Evolutionary conservation across 2,329 filamentous ascomycete genomes (phyloP).

Genomic region (Trichothecium roseum): DNA sequence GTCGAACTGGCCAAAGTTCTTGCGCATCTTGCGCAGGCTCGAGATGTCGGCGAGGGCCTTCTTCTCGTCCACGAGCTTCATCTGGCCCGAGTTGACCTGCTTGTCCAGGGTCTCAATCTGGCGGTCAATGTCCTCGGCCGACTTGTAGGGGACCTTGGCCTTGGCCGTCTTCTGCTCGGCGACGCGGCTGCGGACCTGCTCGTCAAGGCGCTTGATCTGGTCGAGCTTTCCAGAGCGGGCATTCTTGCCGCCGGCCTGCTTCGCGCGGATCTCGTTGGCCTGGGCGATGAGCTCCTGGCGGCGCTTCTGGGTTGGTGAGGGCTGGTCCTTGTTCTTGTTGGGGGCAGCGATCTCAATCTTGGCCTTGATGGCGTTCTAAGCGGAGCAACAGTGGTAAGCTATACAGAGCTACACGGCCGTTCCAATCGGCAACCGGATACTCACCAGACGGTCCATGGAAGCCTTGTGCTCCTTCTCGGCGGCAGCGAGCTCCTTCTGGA

Average conservation of each 20-base stretch:
- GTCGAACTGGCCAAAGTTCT: conserved; percentile 81
- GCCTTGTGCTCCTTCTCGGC: conserved; percentile 80
- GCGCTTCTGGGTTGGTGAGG: conserved; percentile 69
- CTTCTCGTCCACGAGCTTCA: conserved; percentile 97
- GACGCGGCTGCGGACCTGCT: conserved; percentile 76
- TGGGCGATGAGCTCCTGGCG: conserved; percentile 78
- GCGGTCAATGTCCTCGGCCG: conserved; percentile 73
- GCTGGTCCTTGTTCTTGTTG: conserved; percentile 64
- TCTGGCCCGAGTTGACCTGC: conserved; percentile 77
- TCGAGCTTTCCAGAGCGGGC: conserved; percentile 70
- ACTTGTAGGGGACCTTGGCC: conserved; percentile 76
- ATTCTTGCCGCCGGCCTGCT: conserved; percentile 82
- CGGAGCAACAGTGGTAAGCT: conserved; percentile 8
- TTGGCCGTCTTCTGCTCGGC: conserved; percentile 79
- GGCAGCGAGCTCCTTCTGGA: conserved; percentile 67
- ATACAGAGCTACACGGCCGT: conserved; percentile 4
- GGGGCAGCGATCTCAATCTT: conserved; percentile 79
- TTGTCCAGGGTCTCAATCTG: conserved; percentile 74
- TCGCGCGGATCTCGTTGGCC: conserved; percentile 71
- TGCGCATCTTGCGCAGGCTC: conserved; percentile 75
- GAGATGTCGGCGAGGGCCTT: conserved; percentile 81
- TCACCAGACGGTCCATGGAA: conserved; percentile 51
- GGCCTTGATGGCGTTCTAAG: conserved; percentile 78
- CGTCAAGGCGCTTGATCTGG: conserved; percentile 85
- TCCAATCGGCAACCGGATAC: conserved; percentile 8